Evolutionary conservation across 441 rosid species (phyloP).

Genomic region (Breynia disticha): DNA sequence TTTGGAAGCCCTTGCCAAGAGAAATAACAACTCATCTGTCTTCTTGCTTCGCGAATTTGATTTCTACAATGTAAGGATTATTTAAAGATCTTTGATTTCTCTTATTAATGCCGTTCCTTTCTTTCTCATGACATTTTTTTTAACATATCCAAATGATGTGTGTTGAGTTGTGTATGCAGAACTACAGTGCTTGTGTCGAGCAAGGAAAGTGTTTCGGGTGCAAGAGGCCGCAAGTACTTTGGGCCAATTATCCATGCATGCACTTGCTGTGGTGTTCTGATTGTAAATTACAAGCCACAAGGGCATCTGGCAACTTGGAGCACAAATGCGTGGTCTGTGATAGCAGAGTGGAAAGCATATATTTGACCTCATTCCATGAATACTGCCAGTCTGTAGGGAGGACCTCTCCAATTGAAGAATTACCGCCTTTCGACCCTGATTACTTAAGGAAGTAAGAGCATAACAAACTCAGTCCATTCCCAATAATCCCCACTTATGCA

Average conservation of each 20-base stretch:
- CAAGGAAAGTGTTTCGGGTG: conserved; percentile 61
- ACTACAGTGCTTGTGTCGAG: conserved; percentile 33
- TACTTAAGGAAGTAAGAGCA: conserved; percentile 16
- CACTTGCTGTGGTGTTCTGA: conserved; percentile 67
- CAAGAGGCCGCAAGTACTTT: conserved; percentile 33
- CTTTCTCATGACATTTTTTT: not conserved
- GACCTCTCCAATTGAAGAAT: conserved; percentile 7
- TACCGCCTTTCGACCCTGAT: conserved; percentile 14
- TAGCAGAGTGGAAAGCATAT: conserved; percentile 34
- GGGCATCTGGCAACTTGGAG: conserved; percentile 22
- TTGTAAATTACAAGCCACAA: conserved; percentile 34
- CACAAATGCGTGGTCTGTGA: conserved; percentile 84
- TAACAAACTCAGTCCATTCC: not conserved
- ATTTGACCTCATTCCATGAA: conserved; percentile 18
- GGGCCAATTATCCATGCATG: conserved; percentile 66
- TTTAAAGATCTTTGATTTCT: not conserved
- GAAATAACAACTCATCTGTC: conserved; percentile 35
- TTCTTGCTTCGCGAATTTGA: conserved; percentile 74
- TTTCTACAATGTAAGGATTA: conserved; percentile 51
- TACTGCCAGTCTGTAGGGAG: conserved; percentile 8
- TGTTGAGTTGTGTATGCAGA: conserved; percentile 30
- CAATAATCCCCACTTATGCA: not conserved
- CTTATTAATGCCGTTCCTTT: not conserved
- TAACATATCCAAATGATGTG: not conserved
- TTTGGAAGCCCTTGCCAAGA: conserved; percentile 42